Conservation (phyloP, 257 asterid genomes). For the Solanum etuberosum region DNA sequence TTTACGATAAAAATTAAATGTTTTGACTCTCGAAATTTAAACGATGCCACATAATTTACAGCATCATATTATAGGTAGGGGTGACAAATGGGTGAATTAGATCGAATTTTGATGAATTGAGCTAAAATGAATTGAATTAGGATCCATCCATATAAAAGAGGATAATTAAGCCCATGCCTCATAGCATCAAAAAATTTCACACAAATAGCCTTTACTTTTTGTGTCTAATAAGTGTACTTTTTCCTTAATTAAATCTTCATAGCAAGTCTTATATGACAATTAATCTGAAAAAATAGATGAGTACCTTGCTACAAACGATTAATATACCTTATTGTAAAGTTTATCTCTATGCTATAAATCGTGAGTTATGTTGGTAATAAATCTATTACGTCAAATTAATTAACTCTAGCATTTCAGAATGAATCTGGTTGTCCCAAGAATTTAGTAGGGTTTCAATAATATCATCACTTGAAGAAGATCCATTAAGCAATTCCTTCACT, state of each 20-base stretch:
- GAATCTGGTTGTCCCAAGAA: conserved; percentile 23
- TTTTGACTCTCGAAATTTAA: neutral
- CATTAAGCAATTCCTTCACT: conserved; percentile 18
- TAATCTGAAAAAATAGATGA: neutral
- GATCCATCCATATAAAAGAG: neutral
- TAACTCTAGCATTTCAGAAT: conserved; percentile 11
- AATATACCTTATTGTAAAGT: neutral
- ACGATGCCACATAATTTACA: neutral
- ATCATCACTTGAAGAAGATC: neutral
- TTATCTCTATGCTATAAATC: neutral
- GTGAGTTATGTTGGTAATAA: neutral
- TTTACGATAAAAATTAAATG: too few relatives aligned
- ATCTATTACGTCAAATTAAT: neutral
- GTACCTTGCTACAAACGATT: neutral
- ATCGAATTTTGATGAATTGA: neutral
- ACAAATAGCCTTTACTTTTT: neutral
- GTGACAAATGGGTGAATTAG: neutral
- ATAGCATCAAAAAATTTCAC: neutral
- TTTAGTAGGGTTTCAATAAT: conserved; percentile 12
- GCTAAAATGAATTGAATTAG: too few relatives aligned
- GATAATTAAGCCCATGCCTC: neutral
- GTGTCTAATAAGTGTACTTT: too few relatives aligned
- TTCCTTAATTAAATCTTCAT: neutral
- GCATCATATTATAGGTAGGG: neutral
- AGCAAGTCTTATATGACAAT: neutral